Conservation (phyloP, 805 yeast species). For the Brettanomyces bruxellensis region DNA sequence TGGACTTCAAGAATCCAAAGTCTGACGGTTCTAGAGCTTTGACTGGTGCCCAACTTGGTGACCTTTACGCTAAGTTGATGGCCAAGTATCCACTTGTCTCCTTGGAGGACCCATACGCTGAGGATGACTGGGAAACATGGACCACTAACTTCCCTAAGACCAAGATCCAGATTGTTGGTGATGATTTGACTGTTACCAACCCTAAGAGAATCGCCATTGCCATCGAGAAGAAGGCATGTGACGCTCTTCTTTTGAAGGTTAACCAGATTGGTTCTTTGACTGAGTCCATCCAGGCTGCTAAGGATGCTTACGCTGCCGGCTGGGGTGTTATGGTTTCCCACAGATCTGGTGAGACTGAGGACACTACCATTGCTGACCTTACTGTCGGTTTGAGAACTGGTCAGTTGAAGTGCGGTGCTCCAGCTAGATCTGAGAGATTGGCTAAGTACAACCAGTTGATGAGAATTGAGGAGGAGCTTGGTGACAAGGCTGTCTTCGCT, state of each 20-base stretch:
- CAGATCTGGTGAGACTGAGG: conserved; percentile 99
- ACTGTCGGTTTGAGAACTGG: conserved; percentile 97
- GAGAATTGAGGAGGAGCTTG: conserved; percentile 98
- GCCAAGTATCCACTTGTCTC: conserved; percentile 95
- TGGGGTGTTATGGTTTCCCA: conserved; percentile 99
- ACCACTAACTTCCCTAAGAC: conserved; percentile 69
- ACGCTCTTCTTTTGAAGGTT: conserved; percentile 92
- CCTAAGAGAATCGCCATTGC: conserved; percentile 90
- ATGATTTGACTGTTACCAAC: conserved; percentile 98
- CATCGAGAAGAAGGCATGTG: conserved; percentile 92
- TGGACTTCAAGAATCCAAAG: conserved; percentile 97
- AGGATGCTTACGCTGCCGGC: conserved; percentile 88
- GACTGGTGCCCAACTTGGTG: conserved; percentile 79
- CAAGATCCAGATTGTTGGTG: conserved; percentile 89
- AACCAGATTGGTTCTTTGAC: conserved; percentile 97
- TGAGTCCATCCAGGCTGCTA: conserved; percentile 95
- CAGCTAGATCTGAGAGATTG: conserved; percentile 99
- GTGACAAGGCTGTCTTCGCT: conserved; percentile 94
- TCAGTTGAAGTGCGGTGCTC: conserved; percentile 99
- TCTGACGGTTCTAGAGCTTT: conserved; percentile 88
- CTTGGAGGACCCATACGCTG: conserved; percentile 98
- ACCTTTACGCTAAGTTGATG: conserved; percentile 69
- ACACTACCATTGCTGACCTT: conserved; percentile 95
- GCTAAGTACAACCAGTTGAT: conserved; percentile 98
- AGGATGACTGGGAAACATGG: conserved; percentile 99